Conservation (phyloP, 768 basidiomycete species). For the Mycena albidolilacea region DNA sequence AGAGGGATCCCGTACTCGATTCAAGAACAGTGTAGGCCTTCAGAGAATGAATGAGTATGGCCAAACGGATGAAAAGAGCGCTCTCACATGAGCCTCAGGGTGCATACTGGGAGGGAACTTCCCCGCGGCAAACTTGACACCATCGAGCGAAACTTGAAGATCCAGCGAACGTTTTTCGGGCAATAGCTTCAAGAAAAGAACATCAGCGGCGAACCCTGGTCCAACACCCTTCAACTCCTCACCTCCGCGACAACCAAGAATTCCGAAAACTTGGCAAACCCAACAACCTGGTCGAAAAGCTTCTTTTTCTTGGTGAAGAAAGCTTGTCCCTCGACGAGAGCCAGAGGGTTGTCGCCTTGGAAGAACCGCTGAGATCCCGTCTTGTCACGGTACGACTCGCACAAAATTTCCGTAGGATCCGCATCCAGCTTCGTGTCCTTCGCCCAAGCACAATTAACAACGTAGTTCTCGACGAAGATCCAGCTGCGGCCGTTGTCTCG, state of each 20-base stretch:
- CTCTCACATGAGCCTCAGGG: slow-evolving; percentile 87
- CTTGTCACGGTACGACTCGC: slow-evolving; percentile 91
- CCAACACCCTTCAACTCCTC: slow-evolving; percentile 41
- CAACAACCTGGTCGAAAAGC: slow-evolving; percentile 90
- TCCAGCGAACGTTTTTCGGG: slow-evolving; percentile 73
- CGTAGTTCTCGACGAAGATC: slow-evolving; percentile 86
- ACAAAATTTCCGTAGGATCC: slow-evolving; percentile 91
- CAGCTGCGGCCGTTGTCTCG: slow-evolving; percentile 85
- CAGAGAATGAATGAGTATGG: neutral
- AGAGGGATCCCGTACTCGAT: slow-evolving; percentile 92
- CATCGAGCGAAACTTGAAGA: slow-evolving; percentile 94
- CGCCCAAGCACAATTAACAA: slow-evolving; percentile 94
- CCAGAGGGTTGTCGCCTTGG: slow-evolving; percentile 71
- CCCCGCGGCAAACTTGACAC: slow-evolving; percentile 86
- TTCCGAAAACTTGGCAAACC: slow-evolving; percentile 97
- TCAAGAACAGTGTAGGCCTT: slow-evolving; percentile 96
- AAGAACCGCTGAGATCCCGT: slow-evolving; percentile 81
- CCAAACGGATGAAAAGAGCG: slow-evolving; percentile 17
- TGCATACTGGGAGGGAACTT: slow-evolving; percentile 93
- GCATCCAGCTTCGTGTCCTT: slow-evolving; percentile 82
- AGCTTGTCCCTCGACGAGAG: slow-evolving; percentile 82
- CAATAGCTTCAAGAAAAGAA: slow-evolving; percentile 57
- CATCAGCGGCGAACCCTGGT: neutral
- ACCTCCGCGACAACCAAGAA: slow-evolving; percentile 97
- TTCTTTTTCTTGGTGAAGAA: slow-evolving; percentile 82